Percentiles rank a stretch among this genome's conserved stretches.
Evolutionary conservation across 352 stramenopile species (phyloP).

Genomic region (Globisporangium okanoganense): DNA sequence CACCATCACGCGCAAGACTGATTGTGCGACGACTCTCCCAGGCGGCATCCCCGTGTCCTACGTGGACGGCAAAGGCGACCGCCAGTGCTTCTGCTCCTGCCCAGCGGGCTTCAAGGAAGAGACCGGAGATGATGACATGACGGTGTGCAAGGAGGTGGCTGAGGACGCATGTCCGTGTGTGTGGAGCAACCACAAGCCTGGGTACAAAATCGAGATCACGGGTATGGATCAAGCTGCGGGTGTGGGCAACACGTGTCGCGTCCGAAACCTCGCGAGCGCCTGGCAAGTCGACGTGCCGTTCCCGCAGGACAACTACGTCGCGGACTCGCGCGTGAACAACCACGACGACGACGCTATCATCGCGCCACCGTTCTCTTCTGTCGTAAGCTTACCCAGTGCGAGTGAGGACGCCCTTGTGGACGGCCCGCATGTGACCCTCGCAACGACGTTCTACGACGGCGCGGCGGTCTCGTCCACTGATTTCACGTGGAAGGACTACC

Average conservation of each 20-base stretch:
- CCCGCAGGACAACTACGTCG: conserved; percentile 50
- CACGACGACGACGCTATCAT: conserved; percentile 6
- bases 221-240: conserved; percentile 1
- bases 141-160: conserved; percentile 24
- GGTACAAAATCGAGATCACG: conserved; percentile 13
- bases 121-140: conserved; percentile 12
- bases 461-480: conserved; percentile 10
- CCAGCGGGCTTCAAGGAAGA: conserved; percentile 29
- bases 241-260: conserved; percentile 24
- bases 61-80: conserved; percentile 24
- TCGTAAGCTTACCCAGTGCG: not conserved
- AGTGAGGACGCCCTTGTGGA: not conserved
- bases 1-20: conserved; percentile 28
- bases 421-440: conserved; percentile 8
- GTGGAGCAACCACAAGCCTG: conserved; percentile 30
- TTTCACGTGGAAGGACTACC: conserved; percentile 56
- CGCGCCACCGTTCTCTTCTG: not conserved
- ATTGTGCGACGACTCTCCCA: conserved; percentile 29
- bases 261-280: conserved; percentile 24
- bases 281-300: conserved; percentile 42
- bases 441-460: conserved; percentile 11
- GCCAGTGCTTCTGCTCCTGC: conserved; percentile 60
- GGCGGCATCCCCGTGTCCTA: conserved; percentile 49
- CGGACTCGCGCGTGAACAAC: conserved; percentile 31
- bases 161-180: conserved; percentile 36